Evolutionary conservation across 2,329 filamentous ascomycete genomes (phyloP).

Genomic region (Botrytis fabae): DNA sequence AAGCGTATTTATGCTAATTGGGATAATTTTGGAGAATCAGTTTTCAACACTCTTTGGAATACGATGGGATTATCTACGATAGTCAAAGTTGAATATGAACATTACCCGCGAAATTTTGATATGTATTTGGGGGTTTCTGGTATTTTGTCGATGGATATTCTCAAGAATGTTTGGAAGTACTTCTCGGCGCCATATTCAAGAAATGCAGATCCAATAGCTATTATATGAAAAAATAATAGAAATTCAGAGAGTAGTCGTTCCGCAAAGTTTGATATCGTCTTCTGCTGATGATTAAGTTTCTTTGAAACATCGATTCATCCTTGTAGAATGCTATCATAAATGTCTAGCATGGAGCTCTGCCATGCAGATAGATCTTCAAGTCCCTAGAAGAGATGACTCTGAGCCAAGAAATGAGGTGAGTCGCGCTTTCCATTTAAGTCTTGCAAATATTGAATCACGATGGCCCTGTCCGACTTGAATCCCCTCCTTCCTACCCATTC

Average conservation of each 20-base stretch:
- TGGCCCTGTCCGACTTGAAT: too few relatives aligned
- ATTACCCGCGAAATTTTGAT: not conserved
- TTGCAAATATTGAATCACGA: not conserved
- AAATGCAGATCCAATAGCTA: not conserved
- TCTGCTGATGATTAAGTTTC: not conserved
- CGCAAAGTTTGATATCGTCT: not conserved
- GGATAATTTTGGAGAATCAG: not conserved
- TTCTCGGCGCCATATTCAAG: not conserved
- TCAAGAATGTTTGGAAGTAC: not conserved
- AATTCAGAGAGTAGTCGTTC: not conserved
- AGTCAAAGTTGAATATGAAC: not conserved
- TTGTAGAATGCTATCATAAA: not conserved
- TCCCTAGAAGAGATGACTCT: not conserved
- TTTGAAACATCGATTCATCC: not conserved
- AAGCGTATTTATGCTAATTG: accelerated
- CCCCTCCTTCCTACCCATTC: not conserved
- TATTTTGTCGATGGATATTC: not conserved
- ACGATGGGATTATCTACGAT: not conserved
- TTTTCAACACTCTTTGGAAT: not conserved
- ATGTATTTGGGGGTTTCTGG: not conserved
- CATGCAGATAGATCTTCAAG: not conserved
- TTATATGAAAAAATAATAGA: not conserved
- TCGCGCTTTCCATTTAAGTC: not conserved
- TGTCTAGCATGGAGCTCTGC: not conserved
- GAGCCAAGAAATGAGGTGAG: not conserved